A percentile compares a stretch with the other conserved stretches of the same genome.
Conservation (phyloP, 2,329 filamentous ascomycete species). For the Claviceps cyperi region DNA sequence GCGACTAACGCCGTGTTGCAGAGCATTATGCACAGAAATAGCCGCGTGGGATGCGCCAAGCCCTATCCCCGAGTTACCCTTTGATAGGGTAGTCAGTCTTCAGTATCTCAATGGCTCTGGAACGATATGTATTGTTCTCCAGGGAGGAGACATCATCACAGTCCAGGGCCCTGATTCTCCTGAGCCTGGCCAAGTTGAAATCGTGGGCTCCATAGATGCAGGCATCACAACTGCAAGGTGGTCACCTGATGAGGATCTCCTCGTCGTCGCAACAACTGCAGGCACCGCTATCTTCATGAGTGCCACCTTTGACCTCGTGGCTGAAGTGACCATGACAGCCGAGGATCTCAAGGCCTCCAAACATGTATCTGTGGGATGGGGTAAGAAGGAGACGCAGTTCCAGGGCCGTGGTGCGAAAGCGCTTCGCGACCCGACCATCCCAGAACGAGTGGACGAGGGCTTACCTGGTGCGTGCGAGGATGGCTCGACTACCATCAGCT, state of each 20-base stretch:
- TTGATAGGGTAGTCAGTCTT: constrained; percentile 63
- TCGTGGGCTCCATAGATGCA: constrained; percentile 84
- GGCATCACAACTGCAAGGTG: constrained; percentile 81
- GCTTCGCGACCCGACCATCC: constrained; percentile 83
- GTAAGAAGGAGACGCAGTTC: constrained; percentile 96
- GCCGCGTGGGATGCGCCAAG: constrained; percentile 83
- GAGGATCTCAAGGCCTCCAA: constrained; percentile 79
- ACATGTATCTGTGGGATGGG: constrained; percentile 95
- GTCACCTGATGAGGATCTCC: constrained; percentile 88
- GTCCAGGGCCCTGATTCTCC: constrained; percentile 48
- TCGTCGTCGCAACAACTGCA: constrained; percentile 68
- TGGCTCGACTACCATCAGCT: constrained; percentile 58
- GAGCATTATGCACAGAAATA: constrained; percentile 29
- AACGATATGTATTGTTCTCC: constrained; percentile 68
- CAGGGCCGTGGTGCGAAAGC: constrained; percentile 80
- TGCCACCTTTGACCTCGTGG: constrained; percentile 70
- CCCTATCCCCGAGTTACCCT: constrained; percentile 57
- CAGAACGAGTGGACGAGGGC: constrained; percentile 80
- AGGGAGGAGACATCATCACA: constrained; percentile 80
- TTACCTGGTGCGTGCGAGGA: constrained; percentile 62
- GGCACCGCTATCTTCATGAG: constrained; percentile 85
- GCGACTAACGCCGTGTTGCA: neutral
- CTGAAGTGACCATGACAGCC: constrained; percentile 53
- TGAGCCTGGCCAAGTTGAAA: constrained; percentile 65
- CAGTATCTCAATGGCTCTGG: constrained; percentile 75